Evolutionary conservation across 306 rosid genomes (phyloP).

Genomic region (Sindora glabra): DNA sequence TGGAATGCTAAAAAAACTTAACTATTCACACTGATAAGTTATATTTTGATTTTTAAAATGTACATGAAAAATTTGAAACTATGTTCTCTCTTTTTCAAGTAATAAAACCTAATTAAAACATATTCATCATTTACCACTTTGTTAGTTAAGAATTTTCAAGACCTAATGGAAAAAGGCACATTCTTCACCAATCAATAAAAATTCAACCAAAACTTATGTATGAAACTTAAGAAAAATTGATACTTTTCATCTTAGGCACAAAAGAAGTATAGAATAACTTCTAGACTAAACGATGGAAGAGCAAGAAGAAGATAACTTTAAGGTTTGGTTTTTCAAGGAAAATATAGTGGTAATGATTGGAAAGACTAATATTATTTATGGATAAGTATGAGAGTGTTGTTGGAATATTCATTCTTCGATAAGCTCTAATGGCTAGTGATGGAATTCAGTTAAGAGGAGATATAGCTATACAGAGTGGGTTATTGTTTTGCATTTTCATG

Average conservation of each 20-base stretch:
- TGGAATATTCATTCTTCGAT: conserved; percentile 74
- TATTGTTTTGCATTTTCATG: background rate
- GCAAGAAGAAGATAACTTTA: conserved; percentile 19
- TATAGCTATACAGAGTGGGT: background rate
- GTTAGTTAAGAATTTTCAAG: background rate
- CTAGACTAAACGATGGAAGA: conserved; percentile 19
- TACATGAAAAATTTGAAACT: background rate
- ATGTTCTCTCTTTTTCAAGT: too few relatives aligned
- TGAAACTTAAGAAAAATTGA: background rate
- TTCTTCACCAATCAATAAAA: background rate
- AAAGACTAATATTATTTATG: conserved; percentile 39
- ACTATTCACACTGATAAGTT: conserved; percentile 5
- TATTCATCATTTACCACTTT: conserved; percentile 7
- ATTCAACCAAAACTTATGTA: background rate
- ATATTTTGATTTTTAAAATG: background rate
- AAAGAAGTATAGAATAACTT: conserved; percentile 13
- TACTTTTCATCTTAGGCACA: conserved; percentile 23
- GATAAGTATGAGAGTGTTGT: conserved; percentile 10
- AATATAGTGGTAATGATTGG: conserved; percentile 71
- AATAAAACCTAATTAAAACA: too few relatives aligned
- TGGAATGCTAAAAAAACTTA: background rate
- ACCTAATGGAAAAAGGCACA: too few relatives aligned
- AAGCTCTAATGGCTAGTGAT: conserved; percentile 18
- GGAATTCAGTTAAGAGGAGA: background rate
- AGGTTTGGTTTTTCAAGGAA: conserved; percentile 52